Evolutionary conservation across 192 early-diverging fungal species (phyloP), one percentile per base, ranked within the genome.

Genomic region (Spinellus fusiger): DNA sequence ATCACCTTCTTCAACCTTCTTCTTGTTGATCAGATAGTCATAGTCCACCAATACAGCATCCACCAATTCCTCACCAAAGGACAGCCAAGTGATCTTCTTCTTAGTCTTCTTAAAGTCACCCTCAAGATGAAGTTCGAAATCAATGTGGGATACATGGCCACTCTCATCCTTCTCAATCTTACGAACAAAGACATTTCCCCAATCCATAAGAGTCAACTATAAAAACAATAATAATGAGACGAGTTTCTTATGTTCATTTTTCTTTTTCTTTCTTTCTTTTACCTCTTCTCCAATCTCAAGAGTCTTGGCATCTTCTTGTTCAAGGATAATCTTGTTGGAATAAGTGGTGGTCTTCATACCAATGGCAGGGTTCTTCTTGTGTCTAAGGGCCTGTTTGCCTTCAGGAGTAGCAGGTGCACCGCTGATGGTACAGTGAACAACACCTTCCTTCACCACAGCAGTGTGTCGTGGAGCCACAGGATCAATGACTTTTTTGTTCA

Each of bases 51-150:
- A 82, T 34, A 82, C 58, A 8, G 84, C 78, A 54, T 85, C 76
- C 4, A 12, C 10, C 5, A 88, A 75, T 57, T 87, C 84, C 20
- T 77, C 62, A 10, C 77, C 79, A 33, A 79, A 73, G 6, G 83
- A 67, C 61, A 99, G 84, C 97, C 97, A 99, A 1, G 95, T 95
- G 52, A 99, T 70, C 87, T 98, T 98, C 86, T 94, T 96, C 81
- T 98, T 94, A 55, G 97, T 99, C 71, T 91, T 89, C 71, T 96
- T 98, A 67, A 96, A 95, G 71, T 99, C 95, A 54, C 94, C 94
- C 32, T 86, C 89, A 57, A 96, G 82, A 69, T 98, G 86, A 48
- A 98, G 71, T 49, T 83, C 78, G 51, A 94, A 65, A 23, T 85
- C 79, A 20, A 94, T 73, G 22, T 48, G 55, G 0, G 66, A 78